Conservation (phyloP, 345 rosid species). For the Durio zibethinus region DNA sequence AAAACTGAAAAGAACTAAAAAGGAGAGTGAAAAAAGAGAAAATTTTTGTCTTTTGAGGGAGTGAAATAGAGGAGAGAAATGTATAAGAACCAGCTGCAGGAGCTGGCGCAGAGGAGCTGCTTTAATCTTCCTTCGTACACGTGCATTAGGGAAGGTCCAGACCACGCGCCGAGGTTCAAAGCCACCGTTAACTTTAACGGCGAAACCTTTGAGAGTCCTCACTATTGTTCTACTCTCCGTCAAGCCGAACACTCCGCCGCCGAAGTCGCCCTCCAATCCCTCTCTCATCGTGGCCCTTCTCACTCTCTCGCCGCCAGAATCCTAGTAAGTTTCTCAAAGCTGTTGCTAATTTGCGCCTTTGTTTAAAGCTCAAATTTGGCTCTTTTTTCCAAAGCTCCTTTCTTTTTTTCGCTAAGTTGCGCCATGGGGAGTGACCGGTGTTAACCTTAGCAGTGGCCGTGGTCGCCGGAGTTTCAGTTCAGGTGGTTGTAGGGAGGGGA, state of each 20-base stretch:
- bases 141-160: conserved; percentile 95
- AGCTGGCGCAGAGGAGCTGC: conserved; percentile 99
- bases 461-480: conserved; percentile 18
- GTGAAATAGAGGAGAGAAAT: conserved; percentile 36
- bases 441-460: not conserved
- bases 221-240: conserved; percentile 94
- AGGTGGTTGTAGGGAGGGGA: conserved; percentile 12
- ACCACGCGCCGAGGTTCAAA: conserved; percentile 98
- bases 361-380: not conserved
- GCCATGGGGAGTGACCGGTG: conserved; percentile 5
- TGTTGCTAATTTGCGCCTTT: not conserved
- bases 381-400: not conserved
- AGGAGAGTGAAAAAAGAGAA: not conserved
- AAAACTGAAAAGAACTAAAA: not conserved
- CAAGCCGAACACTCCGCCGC: conserved; percentile 99
- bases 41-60: not conserved
- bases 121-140: conserved; percentile 87
- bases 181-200: conserved; percentile 95
- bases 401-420: not conserved
- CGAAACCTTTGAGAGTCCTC: conserved; percentile 93
- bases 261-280: conserved; percentile 88
- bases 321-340: conserved; percentile 46
- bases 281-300: conserved; percentile 90
- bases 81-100: conserved; percentile 99
- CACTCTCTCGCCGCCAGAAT: conserved; percentile 97